Conservation (phyloP, 345 rosid genomes). For the Rhodamnia rubescens region DNA sequence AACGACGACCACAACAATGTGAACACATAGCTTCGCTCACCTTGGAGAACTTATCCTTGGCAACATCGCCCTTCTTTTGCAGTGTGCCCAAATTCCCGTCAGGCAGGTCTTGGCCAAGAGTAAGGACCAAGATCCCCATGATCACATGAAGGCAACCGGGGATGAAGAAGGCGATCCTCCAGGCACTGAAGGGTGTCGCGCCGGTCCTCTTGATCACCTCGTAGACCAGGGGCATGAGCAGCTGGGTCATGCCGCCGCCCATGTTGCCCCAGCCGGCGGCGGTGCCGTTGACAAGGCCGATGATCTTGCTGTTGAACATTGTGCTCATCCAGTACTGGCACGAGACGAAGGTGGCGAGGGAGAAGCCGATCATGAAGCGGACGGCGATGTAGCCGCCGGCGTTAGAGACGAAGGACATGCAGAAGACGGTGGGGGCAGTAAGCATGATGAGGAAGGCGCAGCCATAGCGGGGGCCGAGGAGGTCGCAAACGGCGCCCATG, state of each 20-base stretch:
- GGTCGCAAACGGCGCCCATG: slow-evolving; percentile 89
- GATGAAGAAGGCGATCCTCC: slow-evolving; percentile 84
- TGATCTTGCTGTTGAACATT: slow-evolving; percentile 80
- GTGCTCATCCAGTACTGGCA: slow-evolving; percentile 99
- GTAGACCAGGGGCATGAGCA: slow-evolving; percentile 72
- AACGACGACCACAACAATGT: neutral
- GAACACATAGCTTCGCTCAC: slow-evolving; percentile 10
- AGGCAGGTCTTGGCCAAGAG: slow-evolving; percentile 87
- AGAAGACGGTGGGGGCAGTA: slow-evolving; percentile 75
- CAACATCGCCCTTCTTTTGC: slow-evolving; percentile 62
- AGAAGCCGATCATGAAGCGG: slow-evolving; percentile 90
- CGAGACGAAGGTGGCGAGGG: slow-evolving; percentile 83
- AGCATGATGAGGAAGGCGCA: slow-evolving; percentile 79
- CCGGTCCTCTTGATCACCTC: slow-evolving; percentile 44
- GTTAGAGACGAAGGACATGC: slow-evolving; percentile 54
- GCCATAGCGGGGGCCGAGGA: slow-evolving; percentile 77
- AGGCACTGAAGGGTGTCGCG: slow-evolving; percentile 67
- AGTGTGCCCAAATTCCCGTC: slow-evolving; percentile 67
- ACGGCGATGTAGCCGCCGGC: slow-evolving; percentile 67
- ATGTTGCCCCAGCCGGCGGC: slow-evolving; percentile 96
- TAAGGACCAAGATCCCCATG: slow-evolving; percentile 64
- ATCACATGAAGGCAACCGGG: slow-evolving; percentile 66
- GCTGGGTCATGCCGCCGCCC: slow-evolving; percentile 92
- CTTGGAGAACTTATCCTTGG: slow-evolving; percentile 72
- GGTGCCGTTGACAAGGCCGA: slow-evolving; percentile 81